Conservation (phyloP, 1,284 basidiomycete genomes). For the Kalmanozyma brasiliensis region DNA sequence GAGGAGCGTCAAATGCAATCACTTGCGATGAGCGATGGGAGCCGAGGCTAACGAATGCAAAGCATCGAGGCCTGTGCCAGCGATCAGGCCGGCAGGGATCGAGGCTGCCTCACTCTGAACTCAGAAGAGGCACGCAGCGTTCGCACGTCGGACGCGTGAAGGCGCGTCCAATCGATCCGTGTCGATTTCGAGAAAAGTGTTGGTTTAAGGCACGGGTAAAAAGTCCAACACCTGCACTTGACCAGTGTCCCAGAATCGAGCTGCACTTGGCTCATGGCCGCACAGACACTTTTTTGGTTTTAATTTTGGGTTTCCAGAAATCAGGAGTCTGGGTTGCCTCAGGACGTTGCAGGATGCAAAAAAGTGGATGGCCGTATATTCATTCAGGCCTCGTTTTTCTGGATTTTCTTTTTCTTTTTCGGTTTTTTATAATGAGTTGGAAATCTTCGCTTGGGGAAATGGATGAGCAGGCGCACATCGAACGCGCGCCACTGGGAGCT, state of each 20-base stretch:
- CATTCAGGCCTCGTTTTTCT: not conserved
- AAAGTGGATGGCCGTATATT: not conserved
- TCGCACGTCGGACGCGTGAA: constrained; percentile 22
- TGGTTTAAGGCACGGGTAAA: constrained; percentile 13
- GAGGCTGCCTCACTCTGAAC: not conserved
- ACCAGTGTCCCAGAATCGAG: not conserved
- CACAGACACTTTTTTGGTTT: not conserved
- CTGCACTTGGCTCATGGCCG: not conserved
- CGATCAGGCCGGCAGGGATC: not conserved
- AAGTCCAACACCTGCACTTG: not conserved
- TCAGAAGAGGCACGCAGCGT: not conserved
- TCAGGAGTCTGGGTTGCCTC: no score
- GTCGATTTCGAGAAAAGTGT: constrained; percentile 7
- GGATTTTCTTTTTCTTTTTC: no score
- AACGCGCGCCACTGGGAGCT: not conserved
- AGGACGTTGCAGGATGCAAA: not conserved
- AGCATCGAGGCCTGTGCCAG: not conserved
- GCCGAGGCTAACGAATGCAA: no score
- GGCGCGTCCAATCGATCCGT: not conserved
- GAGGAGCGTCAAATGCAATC: no score
- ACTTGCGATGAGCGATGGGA: no score
- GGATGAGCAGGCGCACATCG: constrained; percentile 9
- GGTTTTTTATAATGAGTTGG: constrained; percentile 14
- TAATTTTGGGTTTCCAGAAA: not conserved
- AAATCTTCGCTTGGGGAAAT: constrained; percentile 37